Conservation (phyloP, 352 stramenopile genomes). For the Elongisporangium anandrum region DNA sequence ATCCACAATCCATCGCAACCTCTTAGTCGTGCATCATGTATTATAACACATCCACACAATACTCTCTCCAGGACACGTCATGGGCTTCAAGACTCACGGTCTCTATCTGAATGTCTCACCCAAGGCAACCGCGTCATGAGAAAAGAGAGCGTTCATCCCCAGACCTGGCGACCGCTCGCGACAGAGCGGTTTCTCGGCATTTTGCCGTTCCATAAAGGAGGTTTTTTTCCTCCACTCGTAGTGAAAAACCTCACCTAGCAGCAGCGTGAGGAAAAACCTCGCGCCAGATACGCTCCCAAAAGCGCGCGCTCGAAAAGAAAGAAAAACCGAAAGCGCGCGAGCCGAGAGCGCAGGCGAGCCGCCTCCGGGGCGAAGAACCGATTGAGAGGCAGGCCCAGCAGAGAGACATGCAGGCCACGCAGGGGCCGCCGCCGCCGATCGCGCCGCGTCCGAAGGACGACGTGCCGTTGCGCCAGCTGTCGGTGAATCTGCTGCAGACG, state of each 20-base stretch:
- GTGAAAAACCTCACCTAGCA: conserved; percentile 15
- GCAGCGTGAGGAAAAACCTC: conserved; percentile 36
- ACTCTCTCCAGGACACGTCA: background rate
- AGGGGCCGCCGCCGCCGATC: conserved; percentile 2
- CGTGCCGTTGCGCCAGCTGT: conserved; percentile 78
- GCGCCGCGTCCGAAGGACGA: conserved; percentile 25
- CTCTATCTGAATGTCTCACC: too few relatives aligned
- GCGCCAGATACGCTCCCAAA: conserved; percentile 6
- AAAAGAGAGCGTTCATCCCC: too few relatives aligned
- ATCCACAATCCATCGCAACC: background rate
- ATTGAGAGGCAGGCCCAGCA: background rate
- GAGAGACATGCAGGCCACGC: conserved; percentile 16
- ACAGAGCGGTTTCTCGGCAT: too few relatives aligned
- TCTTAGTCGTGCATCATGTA: background rate
- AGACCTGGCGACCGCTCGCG: too few relatives aligned
- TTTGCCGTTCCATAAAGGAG: too few relatives aligned
- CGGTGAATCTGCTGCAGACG: conserved; percentile 92
- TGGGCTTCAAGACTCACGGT: background rate
- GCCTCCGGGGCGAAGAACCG: background rate
- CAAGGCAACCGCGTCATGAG: too few relatives aligned
- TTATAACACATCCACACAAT: too few relatives aligned
- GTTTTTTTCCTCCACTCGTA: background rate
- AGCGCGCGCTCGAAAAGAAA: conserved; percentile 5
- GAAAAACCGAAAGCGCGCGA: conserved; percentile 6
- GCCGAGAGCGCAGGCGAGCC: background rate